phyloP scores from a whole-genome alignment of 2,329 filamentous ascomycete genomes.

The Epichloe aotearoae region DNA sequence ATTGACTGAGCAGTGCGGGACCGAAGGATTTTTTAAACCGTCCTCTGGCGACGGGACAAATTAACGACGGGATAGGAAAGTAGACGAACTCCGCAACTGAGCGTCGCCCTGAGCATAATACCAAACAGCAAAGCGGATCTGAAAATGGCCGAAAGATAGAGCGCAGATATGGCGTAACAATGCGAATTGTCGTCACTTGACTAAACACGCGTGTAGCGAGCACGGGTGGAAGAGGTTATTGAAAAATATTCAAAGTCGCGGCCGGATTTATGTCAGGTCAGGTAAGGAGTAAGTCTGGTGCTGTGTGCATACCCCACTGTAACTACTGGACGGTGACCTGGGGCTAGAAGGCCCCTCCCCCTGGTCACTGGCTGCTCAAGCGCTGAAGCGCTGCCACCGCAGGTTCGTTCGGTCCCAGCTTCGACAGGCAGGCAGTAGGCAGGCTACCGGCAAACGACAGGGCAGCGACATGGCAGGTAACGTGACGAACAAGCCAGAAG shows the following conservation, averaged over 20 bases:
- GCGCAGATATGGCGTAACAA: not conserved
- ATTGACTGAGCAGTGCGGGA: slow-evolving; percentile 10
- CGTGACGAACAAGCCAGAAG: slow-evolving; percentile 1
- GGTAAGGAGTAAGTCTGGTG: too few species aligned
- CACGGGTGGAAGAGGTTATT: not conserved
- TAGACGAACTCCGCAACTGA: slow-evolving; percentile 13
- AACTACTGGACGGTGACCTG: not conserved
- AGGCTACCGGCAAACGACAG: not conserved
- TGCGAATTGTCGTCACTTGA: not conserved
- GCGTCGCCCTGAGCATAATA: not conserved
- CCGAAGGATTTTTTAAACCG: slow-evolving; percentile 21
- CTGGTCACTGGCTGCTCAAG: not conserved
- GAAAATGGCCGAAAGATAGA: not conserved
- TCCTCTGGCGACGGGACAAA: slow-evolving; percentile 9
- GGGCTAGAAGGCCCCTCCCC: not conserved
- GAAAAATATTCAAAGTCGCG: not conserved
- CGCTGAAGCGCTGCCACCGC: not conserved
- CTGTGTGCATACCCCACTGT: too few species aligned
- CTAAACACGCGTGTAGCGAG: not conserved
- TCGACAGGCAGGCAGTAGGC: not conserved
- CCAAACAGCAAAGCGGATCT: not conserved
- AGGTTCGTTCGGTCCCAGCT: not conserved
- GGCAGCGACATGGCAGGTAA: not conserved
- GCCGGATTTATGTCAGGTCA: not conserved
- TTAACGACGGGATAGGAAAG: slow-evolving; percentile 16